Conservation (phyloP, 176 grass and related monocot species). For the Hordeum vulgare region DNA sequence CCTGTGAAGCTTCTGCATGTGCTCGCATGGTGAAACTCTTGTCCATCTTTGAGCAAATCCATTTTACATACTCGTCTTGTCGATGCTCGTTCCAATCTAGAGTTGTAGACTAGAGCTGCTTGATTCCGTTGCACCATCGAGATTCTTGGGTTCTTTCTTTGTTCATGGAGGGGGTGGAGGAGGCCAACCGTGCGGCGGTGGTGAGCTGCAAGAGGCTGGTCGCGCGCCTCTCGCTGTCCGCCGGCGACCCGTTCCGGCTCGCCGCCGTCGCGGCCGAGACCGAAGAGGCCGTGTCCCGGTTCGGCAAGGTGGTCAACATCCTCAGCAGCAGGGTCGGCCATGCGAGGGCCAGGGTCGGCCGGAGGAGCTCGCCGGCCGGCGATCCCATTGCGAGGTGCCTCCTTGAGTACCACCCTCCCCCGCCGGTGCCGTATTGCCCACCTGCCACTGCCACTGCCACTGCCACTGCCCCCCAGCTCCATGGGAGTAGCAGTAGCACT, state of each 20-base stretch:
- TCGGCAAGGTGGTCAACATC: constrained; percentile 39
- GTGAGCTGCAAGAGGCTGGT: constrained; percentile 49
- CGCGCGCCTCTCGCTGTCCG: constrained; percentile 20
- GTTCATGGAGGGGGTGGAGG: constrained; percentile 42
- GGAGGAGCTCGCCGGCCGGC: constrained; percentile 16
- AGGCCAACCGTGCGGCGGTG: constrained; percentile 39
- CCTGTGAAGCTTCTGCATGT: not conserved
- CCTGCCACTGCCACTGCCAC: not conserved
- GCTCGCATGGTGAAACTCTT: constrained; percentile 14
- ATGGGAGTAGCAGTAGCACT: not conserved
- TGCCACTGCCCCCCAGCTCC: not conserved
- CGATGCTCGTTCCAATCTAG: not conserved
- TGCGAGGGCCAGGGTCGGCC: constrained; percentile 36
- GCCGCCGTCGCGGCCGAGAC: constrained; percentile 30
- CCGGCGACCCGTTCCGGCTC: constrained; percentile 19
- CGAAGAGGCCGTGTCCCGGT: constrained; percentile 30
- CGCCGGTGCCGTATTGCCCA: not conserved
- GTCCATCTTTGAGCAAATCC: not conserved
- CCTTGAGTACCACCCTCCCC: constrained; percentile 22
- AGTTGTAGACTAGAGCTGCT: not conserved
- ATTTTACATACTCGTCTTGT: not conserved
- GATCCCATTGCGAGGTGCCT: not conserved
- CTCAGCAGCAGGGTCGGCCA: constrained; percentile 43
- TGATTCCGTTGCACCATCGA: constrained; percentile 7
- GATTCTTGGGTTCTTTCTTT: not conserved